phyloP scores from a whole-genome alignment of 2,329 filamentous ascomycete species.

The Pseudohalonectria lignicola region DNA sequence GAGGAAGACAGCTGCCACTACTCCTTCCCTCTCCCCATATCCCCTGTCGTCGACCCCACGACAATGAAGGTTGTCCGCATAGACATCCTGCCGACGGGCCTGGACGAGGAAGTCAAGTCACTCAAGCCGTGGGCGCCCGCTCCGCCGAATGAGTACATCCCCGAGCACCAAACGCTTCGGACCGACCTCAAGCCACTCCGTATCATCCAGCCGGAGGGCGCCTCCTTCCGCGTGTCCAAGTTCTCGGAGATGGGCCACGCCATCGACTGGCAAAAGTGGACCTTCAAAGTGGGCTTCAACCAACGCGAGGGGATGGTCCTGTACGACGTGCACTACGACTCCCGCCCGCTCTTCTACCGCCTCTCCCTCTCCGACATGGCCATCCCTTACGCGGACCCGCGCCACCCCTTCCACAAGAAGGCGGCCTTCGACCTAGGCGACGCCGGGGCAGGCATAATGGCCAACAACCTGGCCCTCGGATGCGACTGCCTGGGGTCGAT shows the following conservation, averaged over 20 bases:
- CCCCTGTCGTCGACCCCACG: constrained; percentile 52
- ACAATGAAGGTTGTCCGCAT: constrained; percentile 57
- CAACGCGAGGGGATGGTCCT: constrained; percentile 59
- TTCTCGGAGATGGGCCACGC: constrained; percentile 32
- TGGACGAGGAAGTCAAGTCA: constrained; percentile 36
- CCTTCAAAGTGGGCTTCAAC: constrained; percentile 59
- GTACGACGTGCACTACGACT: constrained; percentile 59
- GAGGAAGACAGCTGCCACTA: constrained; percentile 60
- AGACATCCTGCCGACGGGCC: constrained; percentile 57
- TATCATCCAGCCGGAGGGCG: constrained; percentile 8
- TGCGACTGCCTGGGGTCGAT: constrained; percentile 63
- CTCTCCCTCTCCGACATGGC: constrained; percentile 60
- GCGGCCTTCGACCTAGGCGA: constrained; percentile 65
- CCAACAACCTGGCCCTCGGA: constrained; percentile 61
- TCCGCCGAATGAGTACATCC: constrained; percentile 20
- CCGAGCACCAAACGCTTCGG: constrained; percentile 21
- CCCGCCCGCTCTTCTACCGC: constrained; percentile 54
- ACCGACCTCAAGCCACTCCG: constrained; percentile 44
- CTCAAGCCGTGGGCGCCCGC: constrained; percentile 26
- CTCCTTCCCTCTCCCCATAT: constrained; percentile 55
- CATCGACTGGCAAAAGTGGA: constrained; percentile 56
- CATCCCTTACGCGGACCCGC: constrained; percentile 57
- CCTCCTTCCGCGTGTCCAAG: constrained; percentile 39
- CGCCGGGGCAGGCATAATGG: constrained; percentile 52
- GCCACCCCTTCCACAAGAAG: constrained; percentile 56